These are phyloP conservation scores for Suillus brevipes DNA, from an alignment of 768 basidiomycete genomes.

Conservation along the genomic window DNA sequence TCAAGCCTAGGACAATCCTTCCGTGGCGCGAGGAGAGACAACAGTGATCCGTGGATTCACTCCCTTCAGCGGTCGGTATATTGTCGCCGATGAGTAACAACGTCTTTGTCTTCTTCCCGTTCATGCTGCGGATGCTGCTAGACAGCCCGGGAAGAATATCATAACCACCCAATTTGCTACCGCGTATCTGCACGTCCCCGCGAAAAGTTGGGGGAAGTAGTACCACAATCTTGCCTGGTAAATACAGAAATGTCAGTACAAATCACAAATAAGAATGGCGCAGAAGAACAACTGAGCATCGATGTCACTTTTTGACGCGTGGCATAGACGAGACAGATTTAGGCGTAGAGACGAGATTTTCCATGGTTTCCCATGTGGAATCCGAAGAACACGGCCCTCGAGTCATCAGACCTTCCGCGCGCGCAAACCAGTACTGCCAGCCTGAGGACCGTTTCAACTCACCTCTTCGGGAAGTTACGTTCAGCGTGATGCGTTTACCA, in stretches of 20 bases:
- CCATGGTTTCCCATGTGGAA: not conserved
- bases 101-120: not conserved
- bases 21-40: slow-evolving; percentile 39
- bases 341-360: not conserved
- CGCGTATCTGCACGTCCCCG: slow-evolving; percentile 36
- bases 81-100: slow-evolving; percentile 7
- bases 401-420: not conserved
- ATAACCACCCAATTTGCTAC: slow-evolving; percentile 34
- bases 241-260: slow-evolving; percentile 4
- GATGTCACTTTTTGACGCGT: not conserved
- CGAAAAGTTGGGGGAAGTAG: slow-evolving; percentile 38
- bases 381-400: slow-evolving; percentile 1
- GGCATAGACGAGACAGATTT: slow-evolving; percentile 13
- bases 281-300: not conserved
- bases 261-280: not conserved
- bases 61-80: slow-evolving; percentile 29
- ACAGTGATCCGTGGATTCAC: slow-evolving; percentile 38
- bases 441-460: not conserved
- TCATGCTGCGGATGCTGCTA: slow-evolving; percentile 33
- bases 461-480: slow-evolving; percentile 8
- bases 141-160: slow-evolving; percentile 37
- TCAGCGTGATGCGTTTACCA: slow-evolving; percentile 10
- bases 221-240: slow-evolving; percentile 37
- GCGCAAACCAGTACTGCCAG: not conserved
- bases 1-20: slow-evolving; percentile 44